These are phyloP conservation scores for Spizellomyces punctatus DNA, from an alignment of 192 early-diverging fungal species.

Conservation along the genomic window DNA sequence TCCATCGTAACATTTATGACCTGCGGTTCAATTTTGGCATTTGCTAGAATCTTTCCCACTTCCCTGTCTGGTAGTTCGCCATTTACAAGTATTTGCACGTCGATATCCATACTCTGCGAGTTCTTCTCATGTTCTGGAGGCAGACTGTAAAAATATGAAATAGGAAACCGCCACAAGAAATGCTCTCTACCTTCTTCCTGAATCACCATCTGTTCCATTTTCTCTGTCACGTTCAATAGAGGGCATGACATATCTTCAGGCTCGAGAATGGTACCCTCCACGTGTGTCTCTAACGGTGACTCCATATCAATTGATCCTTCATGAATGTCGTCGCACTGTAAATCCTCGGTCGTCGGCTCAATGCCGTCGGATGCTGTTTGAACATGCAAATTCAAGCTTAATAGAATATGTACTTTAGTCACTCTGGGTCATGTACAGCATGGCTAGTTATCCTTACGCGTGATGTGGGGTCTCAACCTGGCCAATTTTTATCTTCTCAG, in stretches of 20 bases:
- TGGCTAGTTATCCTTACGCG: slow-evolving; percentile 20
- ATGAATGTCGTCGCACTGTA: slow-evolving; percentile 3
- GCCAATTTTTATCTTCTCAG: slow-evolving; percentile 45
- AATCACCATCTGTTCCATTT: slow-evolving; percentile 11
- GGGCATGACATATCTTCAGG: too few relatives aligned
- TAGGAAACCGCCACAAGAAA: neutral
- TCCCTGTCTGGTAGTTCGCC: too few relatives aligned
- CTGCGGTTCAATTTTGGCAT: too few relatives aligned
- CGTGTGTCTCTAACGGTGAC: too few relatives aligned
- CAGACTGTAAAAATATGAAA: neutral
- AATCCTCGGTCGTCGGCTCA: slow-evolving; percentile 13
- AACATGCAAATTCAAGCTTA: slow-evolving; percentile 26
- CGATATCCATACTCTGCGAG: too few relatives aligned
- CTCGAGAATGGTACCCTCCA: too few relatives aligned
- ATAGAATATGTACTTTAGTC: neutral
- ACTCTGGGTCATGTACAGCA: neutral
- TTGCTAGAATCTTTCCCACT: too few relatives aligned
- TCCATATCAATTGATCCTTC: too few relatives aligned
- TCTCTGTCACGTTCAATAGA: neutral
- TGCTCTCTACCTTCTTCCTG: neutral
- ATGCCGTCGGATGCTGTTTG: slow-evolving; percentile 22
- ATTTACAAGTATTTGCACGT: too few relatives aligned
- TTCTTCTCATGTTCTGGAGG: too few relatives aligned
- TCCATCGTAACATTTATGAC: too few relatives aligned
- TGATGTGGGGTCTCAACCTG: slow-evolving; percentile 50